Evolutionary conservation across 441 rosid genomes (phyloP), one percentile per base, ranked within the genome.

Genomic region (Daphne laureola): DNA sequence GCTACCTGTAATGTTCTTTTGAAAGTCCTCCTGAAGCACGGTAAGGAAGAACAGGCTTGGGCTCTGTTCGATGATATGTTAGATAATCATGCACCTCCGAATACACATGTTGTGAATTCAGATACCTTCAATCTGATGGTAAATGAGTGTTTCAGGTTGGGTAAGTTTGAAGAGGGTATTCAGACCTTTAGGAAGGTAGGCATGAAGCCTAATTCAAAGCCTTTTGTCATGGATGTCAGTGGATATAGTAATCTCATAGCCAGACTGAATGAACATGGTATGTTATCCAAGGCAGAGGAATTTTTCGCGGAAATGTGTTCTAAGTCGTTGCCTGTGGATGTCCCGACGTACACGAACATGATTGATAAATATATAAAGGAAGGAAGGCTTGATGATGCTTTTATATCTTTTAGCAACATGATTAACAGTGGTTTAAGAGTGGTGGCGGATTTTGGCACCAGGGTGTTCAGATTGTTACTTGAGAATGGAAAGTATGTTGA

Each of bases 61-160:
- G 78, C 68, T 53, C 54, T 92, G 81, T 92, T 89, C 55, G 80
- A 77, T 43, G 79, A 78, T 59, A 81, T 93, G 96, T 60, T 93
- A 69, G 98, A 93, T 65, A 79, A 79, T 66, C 98, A 93, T 69
- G 79, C 84, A 15, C 95, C 95, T 14, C 98, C 97, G 0, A 84
- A 70, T 46, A 70, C 68, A 27, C 95, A 76, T 49, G 88, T 87
- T 0, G 84, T 89, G 72, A 86, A 87, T 66, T 84, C 98, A 0
- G 97, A 93, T 12, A 89, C 95, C 0, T 57, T 81, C 69, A 81
- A 74, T 62, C 62, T 81, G 47, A 83, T 89, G 93, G 97, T 93
- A 36, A 89, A 89, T 15, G 86, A 83, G 58, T 93, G 96, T 68
- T 85, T 93, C 69, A 84, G 81, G 81, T 78, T 77, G 63, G 85